Conservation (phyloP, 805 yeast species). For the Candida easanensis region DNA sequence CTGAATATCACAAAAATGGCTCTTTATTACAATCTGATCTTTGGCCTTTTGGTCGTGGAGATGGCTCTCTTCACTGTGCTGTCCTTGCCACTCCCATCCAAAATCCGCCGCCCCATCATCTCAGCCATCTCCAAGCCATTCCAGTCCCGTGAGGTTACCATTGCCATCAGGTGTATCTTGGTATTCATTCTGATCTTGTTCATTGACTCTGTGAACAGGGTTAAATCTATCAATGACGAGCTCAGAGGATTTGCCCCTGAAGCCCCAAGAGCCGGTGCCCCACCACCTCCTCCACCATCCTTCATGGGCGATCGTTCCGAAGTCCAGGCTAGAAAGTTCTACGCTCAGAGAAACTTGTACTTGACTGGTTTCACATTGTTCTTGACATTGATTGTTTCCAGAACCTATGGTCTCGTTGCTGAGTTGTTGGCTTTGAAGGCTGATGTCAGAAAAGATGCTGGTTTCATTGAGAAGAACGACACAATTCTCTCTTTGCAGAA, state of each 20-base stretch:
- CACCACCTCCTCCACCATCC: conserved; percentile 28
- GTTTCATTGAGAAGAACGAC: conserved; percentile 23
- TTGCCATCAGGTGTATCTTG: conserved; percentile 76
- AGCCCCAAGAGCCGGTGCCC: conserved; percentile 1
- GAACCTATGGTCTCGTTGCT: conserved; percentile 79
- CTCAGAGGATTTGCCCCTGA: conserved; percentile 35
- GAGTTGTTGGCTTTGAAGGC: conserved; percentile 69
- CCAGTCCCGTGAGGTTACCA: conserved; percentile 65
- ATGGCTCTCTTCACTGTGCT: conserved; percentile 74
- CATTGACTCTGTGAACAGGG: conserved; percentile 84
- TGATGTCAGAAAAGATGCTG: conserved; percentile 42
- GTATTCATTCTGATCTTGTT: conserved; percentile 83
- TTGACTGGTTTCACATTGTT: conserved; percentile 94
- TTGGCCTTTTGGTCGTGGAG: conserved; percentile 74
- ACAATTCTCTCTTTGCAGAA: conserved; percentile 19
- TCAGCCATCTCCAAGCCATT: conserved; percentile 64
- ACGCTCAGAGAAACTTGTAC: conserved; percentile 95
- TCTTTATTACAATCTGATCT: conserved; percentile 41
- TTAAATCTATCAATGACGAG: conserved; percentile 65
- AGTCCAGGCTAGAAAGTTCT: conserved; percentile 85
- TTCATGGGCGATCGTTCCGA: conserved; percentile 65
- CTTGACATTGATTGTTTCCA: conserved; percentile 75
- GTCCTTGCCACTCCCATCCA: conserved; percentile 83
- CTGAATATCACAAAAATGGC: conserved; percentile 24
- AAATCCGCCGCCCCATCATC: conserved; percentile 65